Percentiles rank a stretch among this genome's conserved stretches.
Evolutionary conservation across 106 monocot species (phyloP).

Genomic region (Dioscorea zingiberensis): DNA sequence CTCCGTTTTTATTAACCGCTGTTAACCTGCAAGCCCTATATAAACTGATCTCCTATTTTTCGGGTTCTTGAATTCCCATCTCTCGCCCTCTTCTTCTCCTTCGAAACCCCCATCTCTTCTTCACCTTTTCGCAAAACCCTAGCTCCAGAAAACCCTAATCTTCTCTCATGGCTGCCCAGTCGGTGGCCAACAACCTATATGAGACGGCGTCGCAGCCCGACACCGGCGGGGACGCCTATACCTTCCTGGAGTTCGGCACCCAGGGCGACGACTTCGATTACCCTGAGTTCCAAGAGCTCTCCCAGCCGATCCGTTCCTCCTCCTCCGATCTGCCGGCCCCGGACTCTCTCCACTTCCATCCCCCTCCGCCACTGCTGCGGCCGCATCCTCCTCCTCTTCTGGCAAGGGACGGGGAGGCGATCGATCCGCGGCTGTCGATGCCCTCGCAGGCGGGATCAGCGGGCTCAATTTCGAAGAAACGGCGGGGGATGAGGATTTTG

Average conservation of each 20-base stretch:
- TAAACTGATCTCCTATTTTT: no score
- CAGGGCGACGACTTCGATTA: slow-evolving; percentile 92
- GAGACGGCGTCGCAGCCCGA: slow-evolving; percentile 99
- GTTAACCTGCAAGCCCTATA: slow-evolving; percentile 45
- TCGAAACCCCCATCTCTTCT: slow-evolving; percentile 40
- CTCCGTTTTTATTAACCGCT: slow-evolving; percentile 51
- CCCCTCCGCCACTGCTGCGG: slow-evolving; percentile 4
- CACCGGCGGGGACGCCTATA: slow-evolving; percentile 81
- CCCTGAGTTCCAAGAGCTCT: slow-evolving; percentile 73
- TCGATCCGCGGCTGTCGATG: slow-evolving; percentile 26
- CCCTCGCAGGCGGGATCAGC: slow-evolving; percentile 54
- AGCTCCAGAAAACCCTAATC: slow-evolving; percentile 22
- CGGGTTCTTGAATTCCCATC: slow-evolving; percentile 9
- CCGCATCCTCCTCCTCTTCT: slow-evolving; percentile 16
- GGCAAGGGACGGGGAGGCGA: slow-evolving; percentile 10
- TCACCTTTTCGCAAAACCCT: slow-evolving; percentile 33
- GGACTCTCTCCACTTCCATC: slow-evolving; percentile 15
- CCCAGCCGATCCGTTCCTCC: slow-evolving; percentile 48
- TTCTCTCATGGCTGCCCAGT: slow-evolving; percentile 48
- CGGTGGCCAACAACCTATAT: slow-evolving; percentile 67
- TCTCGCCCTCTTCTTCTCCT: slow-evolving; percentile 35
- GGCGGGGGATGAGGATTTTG: slow-evolving; percentile 60
- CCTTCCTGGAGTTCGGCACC: slow-evolving; percentile 95
- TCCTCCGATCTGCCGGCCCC: slow-evolving; percentile 14
- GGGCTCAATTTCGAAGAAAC: slow-evolving; percentile 85